These are phyloP conservation scores for Tricholoma sp. DNA, from an alignment of 768 basidiomycete genomes.

Conservation along the genomic window DNA sequence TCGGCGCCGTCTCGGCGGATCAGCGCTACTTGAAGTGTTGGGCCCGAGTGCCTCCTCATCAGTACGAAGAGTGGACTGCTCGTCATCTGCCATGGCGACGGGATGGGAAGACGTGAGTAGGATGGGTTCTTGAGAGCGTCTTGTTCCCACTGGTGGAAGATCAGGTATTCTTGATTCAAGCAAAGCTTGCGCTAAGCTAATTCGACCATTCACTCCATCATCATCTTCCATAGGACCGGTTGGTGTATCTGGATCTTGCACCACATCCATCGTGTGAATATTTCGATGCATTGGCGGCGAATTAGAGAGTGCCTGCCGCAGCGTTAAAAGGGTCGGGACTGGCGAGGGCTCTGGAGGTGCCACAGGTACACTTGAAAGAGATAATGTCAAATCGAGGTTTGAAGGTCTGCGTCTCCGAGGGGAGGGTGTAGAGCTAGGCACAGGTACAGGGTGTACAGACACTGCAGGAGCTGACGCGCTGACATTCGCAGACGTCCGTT, in stretches of 20 bases:
- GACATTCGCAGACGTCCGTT: conserved; percentile 66
- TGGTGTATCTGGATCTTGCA: conserved; percentile 33
- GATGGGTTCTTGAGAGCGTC: conserved; percentile 64
- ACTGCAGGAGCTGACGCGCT: conserved; percentile 24
- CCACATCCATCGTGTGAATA: conserved; percentile 14
- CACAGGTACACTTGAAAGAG: conserved; percentile 28
- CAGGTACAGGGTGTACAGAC: conserved; percentile 12
- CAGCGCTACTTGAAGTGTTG: conserved; percentile 24
- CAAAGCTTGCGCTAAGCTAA: conserved; percentile 69
- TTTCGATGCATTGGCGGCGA: conserved; percentile 30
- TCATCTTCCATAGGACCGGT: conserved; percentile 47
- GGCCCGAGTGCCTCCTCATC: conserved; percentile 36
- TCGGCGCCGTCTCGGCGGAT: conserved; percentile 42
- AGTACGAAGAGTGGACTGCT: conserved; percentile 41
- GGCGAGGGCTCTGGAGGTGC: conserved; percentile 51
- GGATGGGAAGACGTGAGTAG: conserved; percentile 46
- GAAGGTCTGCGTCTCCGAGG: conserved; percentile 56
- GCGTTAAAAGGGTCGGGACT: conserved; percentile 55
- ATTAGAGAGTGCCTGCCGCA: conserved; percentile 58
- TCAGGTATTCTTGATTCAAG: conserved; percentile 76
- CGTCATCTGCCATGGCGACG: conserved; percentile 35
- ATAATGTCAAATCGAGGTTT: conserved; percentile 57
- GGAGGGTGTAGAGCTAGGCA: conserved; percentile 14
- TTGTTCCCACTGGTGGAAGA: conserved; percentile 64
- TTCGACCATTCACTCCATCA: conserved; percentile 59